Percentiles rank a stretch among this genome's conserved stretches.
Conservation (phyloP, 1,284 basidiomycete genomes). For the Cerrena zonata region DNA sequence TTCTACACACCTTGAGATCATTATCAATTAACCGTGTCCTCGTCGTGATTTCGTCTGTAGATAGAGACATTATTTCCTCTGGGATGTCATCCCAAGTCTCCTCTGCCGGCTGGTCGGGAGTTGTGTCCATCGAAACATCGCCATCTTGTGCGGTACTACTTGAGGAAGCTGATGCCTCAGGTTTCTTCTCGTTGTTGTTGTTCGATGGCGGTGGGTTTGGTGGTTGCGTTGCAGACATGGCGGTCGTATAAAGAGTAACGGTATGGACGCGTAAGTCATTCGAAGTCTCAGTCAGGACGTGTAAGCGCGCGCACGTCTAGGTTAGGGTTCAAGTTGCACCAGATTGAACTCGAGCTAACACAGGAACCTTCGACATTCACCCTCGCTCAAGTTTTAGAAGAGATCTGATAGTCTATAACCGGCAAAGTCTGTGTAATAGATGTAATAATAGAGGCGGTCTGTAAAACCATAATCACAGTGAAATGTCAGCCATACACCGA, state of each 20-base stretch:
- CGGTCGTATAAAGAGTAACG: slow-evolving; percentile 10
- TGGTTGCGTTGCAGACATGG: slow-evolving; percentile 64
- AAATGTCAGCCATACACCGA: too few relatives aligned
- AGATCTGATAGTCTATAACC: too few relatives aligned
- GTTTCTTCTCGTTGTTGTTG: slow-evolving; percentile 46
- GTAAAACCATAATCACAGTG: too few relatives aligned
- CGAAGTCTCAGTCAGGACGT: too few relatives aligned
- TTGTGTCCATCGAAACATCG: slow-evolving; percentile 62
- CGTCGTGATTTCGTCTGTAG: slow-evolving; percentile 79
- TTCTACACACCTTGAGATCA: slow-evolving; percentile 73
- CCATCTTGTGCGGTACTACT: slow-evolving; percentile 30
- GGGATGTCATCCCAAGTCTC: slow-evolving; percentile 82
- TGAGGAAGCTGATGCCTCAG: slow-evolving; percentile 30
- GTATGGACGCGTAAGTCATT: neutral
- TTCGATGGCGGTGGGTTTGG: slow-evolving; percentile 42
- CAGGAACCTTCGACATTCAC: too few relatives aligned
- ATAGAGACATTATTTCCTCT: slow-evolving; percentile 67
- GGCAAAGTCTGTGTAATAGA: too few relatives aligned
- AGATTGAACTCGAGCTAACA: too few relatives aligned
- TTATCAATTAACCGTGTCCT: slow-evolving; percentile 89
- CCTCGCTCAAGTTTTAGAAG: too few relatives aligned
- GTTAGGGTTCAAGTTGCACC: neutral
- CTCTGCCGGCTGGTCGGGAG: slow-evolving; percentile 61
- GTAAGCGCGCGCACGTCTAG: neutral
- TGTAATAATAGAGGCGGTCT: too few relatives aligned